Base-by-base conservation (phyloP, 352 stramenopile species). In the Albugo candida region DNA sequence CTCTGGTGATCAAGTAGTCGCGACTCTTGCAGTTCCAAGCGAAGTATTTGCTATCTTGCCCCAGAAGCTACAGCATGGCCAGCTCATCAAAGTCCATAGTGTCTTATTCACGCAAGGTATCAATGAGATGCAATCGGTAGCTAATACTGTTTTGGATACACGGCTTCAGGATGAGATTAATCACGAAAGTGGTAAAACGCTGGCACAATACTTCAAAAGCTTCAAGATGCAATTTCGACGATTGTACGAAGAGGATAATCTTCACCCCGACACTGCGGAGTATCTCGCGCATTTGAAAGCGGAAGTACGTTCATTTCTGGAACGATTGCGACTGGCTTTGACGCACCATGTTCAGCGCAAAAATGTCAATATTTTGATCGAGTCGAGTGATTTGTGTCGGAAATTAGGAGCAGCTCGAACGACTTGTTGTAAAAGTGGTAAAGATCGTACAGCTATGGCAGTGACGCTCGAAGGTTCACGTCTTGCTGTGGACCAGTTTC, bases 371-470 rank as follows among this genome's bases (percentile, higher is more conserved):
- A 82, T 94, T 19, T 49, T 94, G 14, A 71, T 88, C 41, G 64
- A 83, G 45, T 88, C 82, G 24, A 89, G 75, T 47, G 74, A 89
- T 51, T 70, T 94, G 36, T 93, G 82, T 36, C 83, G 93, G 24
- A 78, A 73, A 35, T 58, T 98, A 10, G 85, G 87, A 14, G 92
- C 89, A 11, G 88, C 81, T 0, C 79, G 84, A 17, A 83, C 87
- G 21, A 95, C 94, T 2, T 98, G 95, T 67, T 98, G 94, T 67
- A 98, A 98, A 63, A 95, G 75, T 53, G 92, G 94, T 1, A 98
- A 98, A 56, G 92, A 98, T 61, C 83, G 94, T 48, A 98, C 94
- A 27, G 89, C 86, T 18, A 98, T 98, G 94, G 94, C 94, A 13
- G 83, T 97, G 17, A 97, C 92, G 13, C 82, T 97, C 31, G 94